These are phyloP conservation scores for Eimeria acervulina DNA, from an alignment of 169 alveolate species.

Conservation along the genomic window DNA sequence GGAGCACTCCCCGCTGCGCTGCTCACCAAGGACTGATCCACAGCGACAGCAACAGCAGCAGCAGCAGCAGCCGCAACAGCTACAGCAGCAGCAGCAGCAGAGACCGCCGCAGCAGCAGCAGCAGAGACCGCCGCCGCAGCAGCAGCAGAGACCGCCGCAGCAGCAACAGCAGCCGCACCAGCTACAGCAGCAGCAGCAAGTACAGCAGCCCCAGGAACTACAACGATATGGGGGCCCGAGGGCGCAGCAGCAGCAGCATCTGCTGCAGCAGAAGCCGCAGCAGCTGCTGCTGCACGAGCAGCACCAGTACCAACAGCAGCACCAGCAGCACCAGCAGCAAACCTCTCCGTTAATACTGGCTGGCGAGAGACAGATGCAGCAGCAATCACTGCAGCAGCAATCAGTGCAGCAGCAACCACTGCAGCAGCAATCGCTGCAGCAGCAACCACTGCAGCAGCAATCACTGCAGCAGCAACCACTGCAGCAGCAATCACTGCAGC, in stretches of 20 bases:
- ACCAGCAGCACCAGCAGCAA: conserved; percentile 25
- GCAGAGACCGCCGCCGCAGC: neutral
- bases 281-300: no score
- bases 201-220: neutral
- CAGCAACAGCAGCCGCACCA: neutral
- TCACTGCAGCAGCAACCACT: no score
- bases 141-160: neutral
- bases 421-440: no score
- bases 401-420: neutral
- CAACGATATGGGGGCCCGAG: neutral
- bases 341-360: neutral
- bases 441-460: no score
- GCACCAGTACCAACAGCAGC: no score
- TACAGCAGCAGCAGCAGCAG: neutral
- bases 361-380: neutral
- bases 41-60: neutral
- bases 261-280: neutral
- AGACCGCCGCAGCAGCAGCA: neutral
- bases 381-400: neutral
- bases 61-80: neutral
- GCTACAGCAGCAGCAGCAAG: conserved; percentile 16
- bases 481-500: no score
- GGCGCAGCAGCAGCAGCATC: neutral
- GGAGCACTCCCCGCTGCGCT: conserved; percentile 6
- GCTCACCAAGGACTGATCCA: neutral